Evolutionary conservation across 768 basidiomycete species (phyloP).

Genomic region (Xerocomellus intermedius): DNA sequence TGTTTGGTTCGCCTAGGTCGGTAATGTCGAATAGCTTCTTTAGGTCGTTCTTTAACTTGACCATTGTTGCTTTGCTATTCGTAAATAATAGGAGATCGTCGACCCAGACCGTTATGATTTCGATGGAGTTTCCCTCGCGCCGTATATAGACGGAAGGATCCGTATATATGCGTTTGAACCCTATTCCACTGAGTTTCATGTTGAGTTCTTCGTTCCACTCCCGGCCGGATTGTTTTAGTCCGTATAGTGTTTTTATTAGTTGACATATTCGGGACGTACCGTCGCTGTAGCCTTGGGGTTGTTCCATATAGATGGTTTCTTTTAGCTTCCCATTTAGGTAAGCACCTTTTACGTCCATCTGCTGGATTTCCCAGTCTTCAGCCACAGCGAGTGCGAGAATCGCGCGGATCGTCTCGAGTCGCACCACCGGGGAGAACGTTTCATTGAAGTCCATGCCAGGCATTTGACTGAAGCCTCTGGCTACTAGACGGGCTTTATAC

Average conservation of each 20-base stretch:
- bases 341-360: neutral
- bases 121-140: neutral
- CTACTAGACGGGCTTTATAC: neutral
- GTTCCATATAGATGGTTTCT: neutral
- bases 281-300: neutral
- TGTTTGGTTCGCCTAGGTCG: neutral
- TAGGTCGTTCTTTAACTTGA: neutral
- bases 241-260: neutral
- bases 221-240: neutral
- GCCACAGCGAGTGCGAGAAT: neutral
- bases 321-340: neutral
- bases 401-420: neutral
- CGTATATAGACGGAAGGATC: neutral
- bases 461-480: neutral
- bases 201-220: conserved; percentile 1
- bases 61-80: neutral
- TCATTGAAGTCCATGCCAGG: neutral
- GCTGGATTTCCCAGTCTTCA: neutral
- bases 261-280: neutral
- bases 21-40: neutral
- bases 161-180: neutral
- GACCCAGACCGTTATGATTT: neutral
- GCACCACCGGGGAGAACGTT: neutral
- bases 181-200: neutral
- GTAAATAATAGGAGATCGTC: neutral